A percentile compares a stretch with the other conserved stretches of the same genome.
Evolutionary conservation across 2,329 filamentous ascomycete genomes (phyloP).

Genomic region (Aspergillus pseudonomiae): DNA sequence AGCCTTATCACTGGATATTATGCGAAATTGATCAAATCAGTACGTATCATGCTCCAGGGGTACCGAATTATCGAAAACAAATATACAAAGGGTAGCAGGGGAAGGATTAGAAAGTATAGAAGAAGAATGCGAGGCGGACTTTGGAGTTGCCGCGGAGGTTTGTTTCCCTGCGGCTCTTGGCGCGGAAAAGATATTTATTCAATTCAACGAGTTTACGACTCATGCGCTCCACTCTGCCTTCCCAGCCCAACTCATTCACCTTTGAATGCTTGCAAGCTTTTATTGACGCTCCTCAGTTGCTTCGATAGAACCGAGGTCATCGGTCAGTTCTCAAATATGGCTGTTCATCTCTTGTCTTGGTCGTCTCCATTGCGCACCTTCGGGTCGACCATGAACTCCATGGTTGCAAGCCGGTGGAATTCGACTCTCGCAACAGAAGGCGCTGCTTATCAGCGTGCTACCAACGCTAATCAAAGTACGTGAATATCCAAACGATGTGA

Average conservation of each 20-base stretch:
- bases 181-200: constrained; percentile 30
- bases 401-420: constrained; percentile 37
- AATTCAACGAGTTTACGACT: background rate
- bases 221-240: background rate
- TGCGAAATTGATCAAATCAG: background rate
- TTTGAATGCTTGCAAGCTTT: background rate
- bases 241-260: background rate
- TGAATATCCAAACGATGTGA: constrained; percentile 4
- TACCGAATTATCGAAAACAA: background rate
- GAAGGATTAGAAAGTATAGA: constrained; percentile 8
- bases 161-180: constrained; percentile 32
- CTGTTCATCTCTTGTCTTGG: constrained; percentile 32
- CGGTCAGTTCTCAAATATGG: constrained; percentile 25
- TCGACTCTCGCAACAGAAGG: constrained; percentile 34
- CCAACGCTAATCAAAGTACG: constrained; percentile 24
- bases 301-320: background rate
- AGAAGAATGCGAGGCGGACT: background rate
- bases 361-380: constrained; percentile 30
- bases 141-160: constrained; percentile 14
- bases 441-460: constrained; percentile 28
- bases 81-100: background rate
- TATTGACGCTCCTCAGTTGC: background rate
- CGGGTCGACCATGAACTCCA: constrained; percentile 21
- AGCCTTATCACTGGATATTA: background rate
- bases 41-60: background rate